phyloP scores from a whole-genome alignment of 495 filamentous ascomycete genomes.

The Parachaetomium inaequale region DNA sequence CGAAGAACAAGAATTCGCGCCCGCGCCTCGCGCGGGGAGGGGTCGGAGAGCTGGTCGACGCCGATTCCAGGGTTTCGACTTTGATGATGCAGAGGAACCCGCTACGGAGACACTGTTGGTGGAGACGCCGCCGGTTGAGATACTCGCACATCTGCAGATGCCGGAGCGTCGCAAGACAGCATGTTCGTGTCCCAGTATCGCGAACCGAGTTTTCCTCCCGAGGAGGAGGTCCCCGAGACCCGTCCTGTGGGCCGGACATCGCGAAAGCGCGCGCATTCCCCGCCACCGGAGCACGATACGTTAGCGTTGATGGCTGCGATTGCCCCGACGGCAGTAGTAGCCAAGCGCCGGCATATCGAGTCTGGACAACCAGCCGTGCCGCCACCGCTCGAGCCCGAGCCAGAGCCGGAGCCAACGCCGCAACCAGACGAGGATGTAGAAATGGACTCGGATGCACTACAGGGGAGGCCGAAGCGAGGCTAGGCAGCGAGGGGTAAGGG shows the following conservation, averaged over 20 bases:
- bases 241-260: constrained; percentile 30
- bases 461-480: constrained; percentile 16
- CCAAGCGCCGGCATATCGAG: constrained; percentile 65
- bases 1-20: constrained; percentile 16
- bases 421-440: constrained; percentile 19
- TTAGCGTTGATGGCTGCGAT: constrained; percentile 60
- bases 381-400: constrained; percentile 30
- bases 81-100: constrained; percentile 34
- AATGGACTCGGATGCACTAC: constrained; percentile 18
- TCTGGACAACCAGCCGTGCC: constrained; percentile 41
- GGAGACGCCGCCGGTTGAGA: constrained; percentile 2
- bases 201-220: constrained; percentile 29
- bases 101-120: constrained; percentile 22
- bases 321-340: constrained; percentile 66
- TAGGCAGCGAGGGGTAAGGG: constrained; percentile 42
- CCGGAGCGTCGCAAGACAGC: constrained; percentile 25
- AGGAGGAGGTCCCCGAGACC: constrained; percentile 23
- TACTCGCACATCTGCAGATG: background rate
- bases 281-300: constrained; percentile 38
- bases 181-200: constrained; percentile 34
- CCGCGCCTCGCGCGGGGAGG: constrained; percentile 27
- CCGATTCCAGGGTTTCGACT: constrained; percentile 69
- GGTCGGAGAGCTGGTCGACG: constrained; percentile 46
- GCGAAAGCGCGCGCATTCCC: constrained; percentile 45
- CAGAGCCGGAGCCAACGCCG: constrained; percentile 15